Conservation (phyloP, 2,329 filamentous ascomycete genomes). For the Scedosporium dehoogii region DNA sequence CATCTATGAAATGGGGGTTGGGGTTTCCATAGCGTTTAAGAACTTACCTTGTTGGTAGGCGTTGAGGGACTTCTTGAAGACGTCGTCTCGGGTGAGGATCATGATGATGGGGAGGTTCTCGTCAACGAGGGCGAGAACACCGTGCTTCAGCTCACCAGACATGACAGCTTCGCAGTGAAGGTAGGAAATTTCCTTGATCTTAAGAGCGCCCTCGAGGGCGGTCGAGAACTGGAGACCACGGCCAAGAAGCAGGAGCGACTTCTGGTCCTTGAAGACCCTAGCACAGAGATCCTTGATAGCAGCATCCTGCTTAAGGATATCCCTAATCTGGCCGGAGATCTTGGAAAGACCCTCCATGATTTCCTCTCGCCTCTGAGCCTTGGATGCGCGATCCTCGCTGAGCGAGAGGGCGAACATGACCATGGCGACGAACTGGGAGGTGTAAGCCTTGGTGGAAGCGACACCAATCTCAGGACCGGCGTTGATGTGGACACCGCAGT, state of each 20-base stretch:
- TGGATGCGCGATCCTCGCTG: conserved; percentile 92
- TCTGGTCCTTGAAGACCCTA: conserved; percentile 92
- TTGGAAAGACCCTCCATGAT: conserved; percentile 90
- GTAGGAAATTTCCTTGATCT: conserved; percentile 99
- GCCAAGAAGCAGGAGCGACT: conserved; percentile 85
- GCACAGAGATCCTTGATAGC: conserved; percentile 90
- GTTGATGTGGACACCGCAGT: conserved; percentile 99
- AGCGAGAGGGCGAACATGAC: conserved; percentile 98
- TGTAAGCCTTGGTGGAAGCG: conserved; percentile 98
- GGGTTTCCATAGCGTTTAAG: background rate
- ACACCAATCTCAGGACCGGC: conserved; percentile 98
- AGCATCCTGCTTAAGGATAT: conserved; percentile 83
- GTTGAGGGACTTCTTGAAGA: conserved; percentile 98
- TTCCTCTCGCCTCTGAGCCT: conserved; percentile 82
- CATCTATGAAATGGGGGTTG: too few species aligned
- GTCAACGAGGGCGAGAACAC: conserved; percentile 92
- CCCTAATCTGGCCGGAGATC: conserved; percentile 83
- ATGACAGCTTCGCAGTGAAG: conserved; percentile 99
- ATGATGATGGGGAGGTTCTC: conserved; percentile 99
- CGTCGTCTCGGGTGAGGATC: conserved; percentile 91
- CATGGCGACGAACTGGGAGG: conserved; percentile 98
- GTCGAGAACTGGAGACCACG: conserved; percentile 96
- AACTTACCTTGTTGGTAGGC: conserved; percentile 88
- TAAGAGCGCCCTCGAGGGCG: conserved; percentile 91
- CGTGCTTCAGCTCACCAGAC: conserved; percentile 99